Evolutionary conservation across 805 yeast genomes (phyloP), one percentile per base, ranked within the genome.

Genomic region (Scheffersomyces amazonensis): DNA sequence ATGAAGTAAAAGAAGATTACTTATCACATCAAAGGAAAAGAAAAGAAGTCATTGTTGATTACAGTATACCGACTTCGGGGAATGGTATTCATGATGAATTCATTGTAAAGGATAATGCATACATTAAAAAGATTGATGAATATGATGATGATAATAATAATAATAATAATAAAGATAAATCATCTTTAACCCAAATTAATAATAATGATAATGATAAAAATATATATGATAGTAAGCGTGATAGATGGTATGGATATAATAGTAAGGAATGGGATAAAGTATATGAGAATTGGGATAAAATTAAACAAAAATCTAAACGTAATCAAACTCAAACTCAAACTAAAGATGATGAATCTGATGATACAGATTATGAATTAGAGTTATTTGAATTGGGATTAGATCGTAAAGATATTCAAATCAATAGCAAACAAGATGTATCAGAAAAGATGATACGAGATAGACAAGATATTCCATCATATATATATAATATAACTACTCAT

Each of bases 181-280:
- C 22, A 7, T 7, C 22, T 7, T n/a, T n/a, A n/a, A n/a, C n/a
- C n/a, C n/a, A n/a, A n/a, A n/a, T n/a, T n/a, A 49, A 54, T 3
- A 52, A 59, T 10, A 54, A 57, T 5, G 55, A 59, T 34, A 59
- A 47, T 32, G 58, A 51, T 34, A 62, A 53, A 2, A 63, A 59
- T 19, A 75, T 72, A 32, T 87, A 80, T 73, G 95, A 85, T 50
- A 74, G 81, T 9, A 83, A 81, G 45, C 63, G 89, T 41, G 95
- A 87, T 58, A 68, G 87, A 41, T 87, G 93, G 95, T 83, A 76
- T 52, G 95, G 95, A 0, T 85, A 78, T 53, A 80, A 83, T 32
- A 70, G 77, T 1, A 64, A 68, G 9, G 87, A 83, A 37, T 86
- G 84, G 65, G 74, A 71, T 34, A 62, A 69, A 10, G 73, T 75